These are phyloP conservation scores for Stagonosporopsis cucurbitacearum DNA, from an alignment of 2,329 filamentous ascomycete species.

Conservation along the genomic window DNA sequence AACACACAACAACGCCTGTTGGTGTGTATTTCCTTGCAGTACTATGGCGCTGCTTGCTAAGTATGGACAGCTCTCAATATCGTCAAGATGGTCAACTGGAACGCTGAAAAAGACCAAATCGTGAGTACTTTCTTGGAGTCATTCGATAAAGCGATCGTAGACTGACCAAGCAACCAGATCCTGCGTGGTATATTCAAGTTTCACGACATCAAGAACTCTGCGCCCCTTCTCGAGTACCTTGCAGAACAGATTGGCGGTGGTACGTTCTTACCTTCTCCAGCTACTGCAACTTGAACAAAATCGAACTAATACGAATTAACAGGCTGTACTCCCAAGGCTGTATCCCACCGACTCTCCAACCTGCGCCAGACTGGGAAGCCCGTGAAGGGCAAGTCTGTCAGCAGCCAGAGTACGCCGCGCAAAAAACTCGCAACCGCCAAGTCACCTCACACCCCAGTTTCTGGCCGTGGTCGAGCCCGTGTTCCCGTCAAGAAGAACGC, in stretches of 20 bases:
- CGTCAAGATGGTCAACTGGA: constrained; percentile 11
- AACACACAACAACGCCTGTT: background rate
- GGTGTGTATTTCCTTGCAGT: background rate
- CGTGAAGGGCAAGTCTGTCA: too few species aligned
- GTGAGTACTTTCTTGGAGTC: background rate
- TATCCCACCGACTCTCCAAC: constrained; percentile 31
- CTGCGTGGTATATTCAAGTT: constrained; percentile 12
- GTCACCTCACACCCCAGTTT: background rate
- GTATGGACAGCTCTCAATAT: background rate
- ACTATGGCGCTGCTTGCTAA: background rate
- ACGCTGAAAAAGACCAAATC: background rate
- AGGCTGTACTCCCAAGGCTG: constrained; percentile 39
- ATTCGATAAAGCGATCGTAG: too few species aligned
- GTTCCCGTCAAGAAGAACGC: background rate
- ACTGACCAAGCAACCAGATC: constrained; percentile 1
- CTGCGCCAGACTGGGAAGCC: constrained; percentile 20
- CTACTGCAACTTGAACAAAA: background rate
- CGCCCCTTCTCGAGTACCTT: background rate
- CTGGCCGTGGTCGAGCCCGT: background rate
- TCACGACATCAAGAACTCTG: constrained; percentile 6
- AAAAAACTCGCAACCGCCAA: background rate
- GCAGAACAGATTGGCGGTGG: constrained; percentile 1
- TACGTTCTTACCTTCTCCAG: background rate
- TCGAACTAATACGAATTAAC: background rate
- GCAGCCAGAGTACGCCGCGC: background rate